These are phyloP conservation scores for Diutina mesorugosa DNA, from an alignment of 1,139 yeast species.

Conservation along the genomic window DNA sequence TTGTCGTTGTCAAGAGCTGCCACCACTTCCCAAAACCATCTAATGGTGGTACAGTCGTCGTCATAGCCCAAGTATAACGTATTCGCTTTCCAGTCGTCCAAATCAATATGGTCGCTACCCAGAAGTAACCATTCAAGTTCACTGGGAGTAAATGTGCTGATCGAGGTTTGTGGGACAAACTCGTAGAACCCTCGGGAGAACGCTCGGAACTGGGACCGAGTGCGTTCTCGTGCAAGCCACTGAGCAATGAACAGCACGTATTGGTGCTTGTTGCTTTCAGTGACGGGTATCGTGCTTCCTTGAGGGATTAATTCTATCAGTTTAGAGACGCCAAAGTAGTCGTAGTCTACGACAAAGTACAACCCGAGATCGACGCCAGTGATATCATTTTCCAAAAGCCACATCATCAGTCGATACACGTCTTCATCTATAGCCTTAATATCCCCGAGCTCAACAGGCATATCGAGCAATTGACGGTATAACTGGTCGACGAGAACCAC, in stretches of 20 bases:
- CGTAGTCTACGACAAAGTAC: slow-evolving; percentile 92
- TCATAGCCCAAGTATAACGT: slow-evolving; percentile 97
- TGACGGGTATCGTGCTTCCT: slow-evolving; percentile 82
- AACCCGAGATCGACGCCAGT: slow-evolving; percentile 59
- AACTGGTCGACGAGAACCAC: slow-evolving; percentile 97
- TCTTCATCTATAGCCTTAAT: slow-evolving; percentile 99
- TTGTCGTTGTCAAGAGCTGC: slow-evolving; percentile 94
- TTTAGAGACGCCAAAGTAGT: slow-evolving; percentile 86
- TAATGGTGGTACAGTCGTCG: slow-evolving; percentile 89
- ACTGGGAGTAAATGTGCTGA: slow-evolving; percentile 93
- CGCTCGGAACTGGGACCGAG: slow-evolving; percentile 90
- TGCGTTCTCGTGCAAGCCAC: slow-evolving; percentile 89
- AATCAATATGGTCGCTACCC: slow-evolving; percentile 94
- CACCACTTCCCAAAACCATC: slow-evolving; percentile 97
- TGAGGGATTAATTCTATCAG: slow-evolving; percentile 82
- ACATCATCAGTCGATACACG: slow-evolving; percentile 82
- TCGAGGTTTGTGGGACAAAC: slow-evolving; percentile 90
- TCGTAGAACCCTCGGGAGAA: slow-evolving; percentile 96
- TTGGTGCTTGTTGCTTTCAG: slow-evolving; percentile 88
- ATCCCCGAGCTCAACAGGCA: slow-evolving; percentile 88
- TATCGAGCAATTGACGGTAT: slow-evolving; percentile 93
- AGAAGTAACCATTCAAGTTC: slow-evolving; percentile 93
- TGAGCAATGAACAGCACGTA: slow-evolving; percentile 91
- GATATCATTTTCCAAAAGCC: slow-evolving; percentile 93
- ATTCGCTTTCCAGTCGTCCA: slow-evolving; percentile 97